These are phyloP conservation scores for Solanum etuberosum DNA, from an alignment of 257 asterid species.

Conservation along the genomic window DNA sequence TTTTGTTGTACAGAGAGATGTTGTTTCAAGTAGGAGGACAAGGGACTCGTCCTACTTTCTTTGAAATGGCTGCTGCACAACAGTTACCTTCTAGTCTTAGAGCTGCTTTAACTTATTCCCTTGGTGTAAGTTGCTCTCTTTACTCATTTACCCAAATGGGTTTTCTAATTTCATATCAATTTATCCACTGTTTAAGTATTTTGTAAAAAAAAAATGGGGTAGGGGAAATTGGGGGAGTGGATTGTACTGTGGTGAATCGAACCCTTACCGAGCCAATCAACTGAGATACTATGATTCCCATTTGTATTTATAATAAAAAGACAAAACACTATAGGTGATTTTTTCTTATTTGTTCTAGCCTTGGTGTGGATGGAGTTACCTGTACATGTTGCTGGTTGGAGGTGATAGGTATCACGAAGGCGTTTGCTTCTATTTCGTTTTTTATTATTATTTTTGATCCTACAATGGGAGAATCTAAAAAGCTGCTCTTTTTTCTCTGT, in stretches of 20 bases:
- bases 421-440: neutral
- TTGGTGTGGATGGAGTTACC: neutral
- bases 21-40: conserved; percentile 99
- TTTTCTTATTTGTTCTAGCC: neutral
- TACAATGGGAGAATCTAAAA: neutral
- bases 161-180: neutral
- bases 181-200: neutral
- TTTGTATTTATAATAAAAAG: no score
- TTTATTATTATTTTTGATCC: neutral
- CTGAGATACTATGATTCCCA: neutral
- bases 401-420: neutral
- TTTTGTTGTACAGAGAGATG: conserved; percentile 27
- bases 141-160: neutral
- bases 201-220: neutral
- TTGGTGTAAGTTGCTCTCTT: conserved; percentile 49
- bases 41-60: conserved; percentile 98
- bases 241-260: neutral
- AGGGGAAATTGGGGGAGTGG: neutral
- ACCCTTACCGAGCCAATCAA: neutral
- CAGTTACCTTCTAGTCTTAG: conserved; percentile 98
- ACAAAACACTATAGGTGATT: neutral
- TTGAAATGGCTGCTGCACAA: conserved; percentile 99
- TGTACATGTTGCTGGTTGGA: neutral
- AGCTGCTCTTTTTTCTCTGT: neutral
- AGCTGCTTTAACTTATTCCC: conserved; percentile 87